Evolutionary conservation across 148 eudicot genomes (phyloP).

Genomic region (Vaccinium myrtillus): DNA sequence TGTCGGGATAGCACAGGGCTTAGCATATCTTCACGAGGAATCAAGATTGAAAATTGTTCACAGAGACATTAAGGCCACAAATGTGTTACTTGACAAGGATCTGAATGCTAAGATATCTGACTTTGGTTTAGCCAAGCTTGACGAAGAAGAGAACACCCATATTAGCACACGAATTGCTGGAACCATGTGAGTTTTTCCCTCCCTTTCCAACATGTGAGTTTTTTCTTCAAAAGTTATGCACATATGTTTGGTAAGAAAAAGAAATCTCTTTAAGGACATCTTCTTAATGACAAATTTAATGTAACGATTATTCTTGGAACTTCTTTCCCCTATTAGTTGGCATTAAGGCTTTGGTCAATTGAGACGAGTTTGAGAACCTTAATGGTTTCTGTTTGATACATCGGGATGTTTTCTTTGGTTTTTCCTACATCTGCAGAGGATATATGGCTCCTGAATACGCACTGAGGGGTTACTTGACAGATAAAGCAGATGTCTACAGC

Average conservation of each 20-base stretch:
- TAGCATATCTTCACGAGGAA: constrained; percentile 62
- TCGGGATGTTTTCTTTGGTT: background rate
- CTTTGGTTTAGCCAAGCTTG: constrained; percentile 36
- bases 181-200: constrained; percentile 29
- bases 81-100: constrained; percentile 33
- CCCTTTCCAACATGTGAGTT: too few species aligned
- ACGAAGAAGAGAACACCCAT: constrained; percentile 39
- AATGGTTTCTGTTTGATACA: background rate
- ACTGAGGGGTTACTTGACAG: constrained; percentile 57
- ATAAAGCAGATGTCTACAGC: constrained; percentile 66
- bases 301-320: background rate
- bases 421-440: constrained; percentile 31
- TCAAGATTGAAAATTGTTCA: constrained; percentile 59
- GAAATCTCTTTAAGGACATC: too few species aligned
- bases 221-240: background rate
- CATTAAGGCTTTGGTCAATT: background rate
- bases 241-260: too few species aligned
- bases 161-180: constrained; percentile 38
- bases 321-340: background rate
- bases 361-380: background rate
- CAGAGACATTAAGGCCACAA: constrained; percentile 47
- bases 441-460: constrained; percentile 69
- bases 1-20: constrained; percentile 51
- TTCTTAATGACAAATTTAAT: too few species aligned
- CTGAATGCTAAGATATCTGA: constrained; percentile 37